A percentile compares a stretch with the other conserved stretches of the same genome.
These are phyloP conservation scores for Periglandula ipomoeae DNA, from an alignment of 2,329 filamentous ascomycete genomes.

Conservation along the genomic window DNA sequence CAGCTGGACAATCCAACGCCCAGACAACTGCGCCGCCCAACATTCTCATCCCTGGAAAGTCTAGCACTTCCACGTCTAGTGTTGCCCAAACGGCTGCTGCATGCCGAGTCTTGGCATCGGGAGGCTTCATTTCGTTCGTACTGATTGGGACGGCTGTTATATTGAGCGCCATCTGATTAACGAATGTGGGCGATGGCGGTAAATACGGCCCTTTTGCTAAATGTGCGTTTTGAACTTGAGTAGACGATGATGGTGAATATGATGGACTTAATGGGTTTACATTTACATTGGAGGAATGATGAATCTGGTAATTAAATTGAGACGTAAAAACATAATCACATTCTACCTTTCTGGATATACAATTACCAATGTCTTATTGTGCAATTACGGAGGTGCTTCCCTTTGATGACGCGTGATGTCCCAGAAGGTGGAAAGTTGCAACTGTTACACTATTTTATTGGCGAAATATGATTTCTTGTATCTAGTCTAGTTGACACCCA, in stretches of 20 bases:
- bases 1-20: not conserved
- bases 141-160: not conserved
- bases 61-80: not conserved
- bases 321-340: not conserved
- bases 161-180: not conserved
- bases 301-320: not conserved
- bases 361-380: too few species aligned
- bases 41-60: not conserved
- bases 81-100: not conserved
- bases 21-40: not conserved
- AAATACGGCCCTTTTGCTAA: not conserved
- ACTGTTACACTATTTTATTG: too few species aligned
- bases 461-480: too few species aligned
- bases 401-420: too few species aligned
- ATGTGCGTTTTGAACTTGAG: not conserved
- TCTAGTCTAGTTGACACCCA: slow-evolving; percentile 42
- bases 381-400: too few species aligned
- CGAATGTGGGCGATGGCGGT: not conserved
- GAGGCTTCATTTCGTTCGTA: not conserved
- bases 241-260: not conserved
- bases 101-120: not conserved
- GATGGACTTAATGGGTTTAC: not conserved
- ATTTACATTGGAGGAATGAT: not conserved
- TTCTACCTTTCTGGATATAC: not conserved
- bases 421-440: too few species aligned